Conservation (phyloP, 1,284 basidiomycete species). For the Pisolithus thermaeus region DNA sequence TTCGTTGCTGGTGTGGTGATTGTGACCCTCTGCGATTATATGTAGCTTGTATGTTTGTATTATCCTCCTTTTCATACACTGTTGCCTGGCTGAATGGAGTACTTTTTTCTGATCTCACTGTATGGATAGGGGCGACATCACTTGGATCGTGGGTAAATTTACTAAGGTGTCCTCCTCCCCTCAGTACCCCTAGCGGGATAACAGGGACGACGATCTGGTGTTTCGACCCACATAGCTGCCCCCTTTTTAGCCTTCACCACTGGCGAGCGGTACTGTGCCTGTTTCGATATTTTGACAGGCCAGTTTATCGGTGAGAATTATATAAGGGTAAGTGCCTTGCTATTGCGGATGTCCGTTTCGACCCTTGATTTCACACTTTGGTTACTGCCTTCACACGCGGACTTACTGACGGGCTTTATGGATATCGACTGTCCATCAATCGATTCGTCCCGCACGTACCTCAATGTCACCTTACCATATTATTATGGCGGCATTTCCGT, state of each 20-base stretch:
- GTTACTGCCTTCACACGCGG: neutral
- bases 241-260: too few species aligned
- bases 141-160: neutral
- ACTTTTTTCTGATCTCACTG: neutral
- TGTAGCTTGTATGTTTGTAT: neutral
- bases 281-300: neutral
- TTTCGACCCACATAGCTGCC: too few species aligned
- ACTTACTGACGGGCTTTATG: neutral
- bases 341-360: neutral
- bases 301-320: neutral
- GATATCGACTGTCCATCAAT: neutral
- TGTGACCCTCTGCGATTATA: neutral
- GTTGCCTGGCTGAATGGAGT: neutral
- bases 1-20: neutral
- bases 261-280: neutral
- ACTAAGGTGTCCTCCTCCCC: neutral
- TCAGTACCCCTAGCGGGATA: too few species aligned
- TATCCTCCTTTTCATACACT: neutral
- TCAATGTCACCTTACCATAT: neutral
- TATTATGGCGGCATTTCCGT: neutral
- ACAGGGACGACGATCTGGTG: too few species aligned
- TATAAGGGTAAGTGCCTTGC: neutral
- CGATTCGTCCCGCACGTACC: neutral
- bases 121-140: neutral
- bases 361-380: neutral